Percentiles rank a stretch among this genome's conserved stretches.
Evolutionary conservation across 1,284 basidiomycete species (phyloP).

Genomic region (Tremellales sp.): DNA sequence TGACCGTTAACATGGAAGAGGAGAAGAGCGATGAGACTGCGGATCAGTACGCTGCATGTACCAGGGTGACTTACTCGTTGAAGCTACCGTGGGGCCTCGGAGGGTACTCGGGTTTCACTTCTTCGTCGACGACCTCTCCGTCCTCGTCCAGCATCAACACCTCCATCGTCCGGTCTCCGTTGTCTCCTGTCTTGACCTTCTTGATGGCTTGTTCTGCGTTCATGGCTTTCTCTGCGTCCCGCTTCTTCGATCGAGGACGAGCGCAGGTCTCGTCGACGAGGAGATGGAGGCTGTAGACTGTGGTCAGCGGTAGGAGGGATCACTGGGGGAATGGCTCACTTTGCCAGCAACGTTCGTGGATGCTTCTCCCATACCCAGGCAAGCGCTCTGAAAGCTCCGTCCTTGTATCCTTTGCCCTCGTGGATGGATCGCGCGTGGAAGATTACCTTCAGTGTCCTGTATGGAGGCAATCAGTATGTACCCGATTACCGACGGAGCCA

Average conservation of each 20-base stretch:
- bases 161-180: too few species aligned
- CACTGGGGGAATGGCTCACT: slow-evolving; percentile 17
- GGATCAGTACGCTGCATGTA: not conserved
- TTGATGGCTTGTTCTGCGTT: slow-evolving; percentile 1
- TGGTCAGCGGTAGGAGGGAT: slow-evolving; percentile 2
- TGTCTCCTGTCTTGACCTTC: too few species aligned
- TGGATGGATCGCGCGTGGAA: slow-evolving; percentile 37
- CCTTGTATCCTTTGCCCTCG: slow-evolving; percentile 34
- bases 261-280: slow-evolving; percentile 30
- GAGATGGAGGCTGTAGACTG: slow-evolving; percentile 20
- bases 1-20: slow-evolving; percentile 30
- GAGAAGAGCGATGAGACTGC: slow-evolving; percentile 26
- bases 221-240: slow-evolving; percentile 15
- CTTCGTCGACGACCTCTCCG: slow-evolving; percentile 13
- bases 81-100: slow-evolving; percentile 33
- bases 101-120: slow-evolving; percentile 18
- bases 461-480: not conserved
- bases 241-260: slow-evolving; percentile 16
- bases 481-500: not conserved
- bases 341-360: slow-evolving; percentile 30
- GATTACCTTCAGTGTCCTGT: slow-evolving; percentile 28
- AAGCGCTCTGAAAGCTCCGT: slow-evolving; percentile 20
- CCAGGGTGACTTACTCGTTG: slow-evolving; percentile 22
- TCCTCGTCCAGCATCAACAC: slow-evolving; percentile 21
- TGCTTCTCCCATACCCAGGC: slow-evolving; percentile 33